Evolutionary conservation across 768 basidiomycete species (phyloP).

Genomic region (Pulveroboletus ravenelii): DNA sequence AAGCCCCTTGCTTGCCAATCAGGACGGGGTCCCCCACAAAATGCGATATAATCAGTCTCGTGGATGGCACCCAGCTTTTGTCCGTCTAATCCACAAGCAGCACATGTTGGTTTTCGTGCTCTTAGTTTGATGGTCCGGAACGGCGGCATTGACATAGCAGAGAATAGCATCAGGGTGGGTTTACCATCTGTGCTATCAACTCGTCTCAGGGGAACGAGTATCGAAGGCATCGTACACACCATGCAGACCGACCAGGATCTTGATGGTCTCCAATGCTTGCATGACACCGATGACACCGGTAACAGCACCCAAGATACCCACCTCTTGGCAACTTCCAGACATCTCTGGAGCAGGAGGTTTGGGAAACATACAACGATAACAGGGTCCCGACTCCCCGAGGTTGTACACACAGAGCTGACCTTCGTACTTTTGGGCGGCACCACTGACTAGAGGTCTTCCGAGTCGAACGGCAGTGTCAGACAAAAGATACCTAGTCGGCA

Average conservation of each 20-base stretch:
- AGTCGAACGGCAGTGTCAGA: conserved; percentile 79
- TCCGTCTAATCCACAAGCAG: conserved; percentile 63
- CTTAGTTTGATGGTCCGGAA: conserved; percentile 86
- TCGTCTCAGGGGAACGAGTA: conserved; percentile 1
- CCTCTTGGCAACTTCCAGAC: conserved; percentile 79
- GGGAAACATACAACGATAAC: conserved; percentile 68
- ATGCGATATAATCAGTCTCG: conserved; percentile 74
- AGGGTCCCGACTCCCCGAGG: conserved; percentile 65
- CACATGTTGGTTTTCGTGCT: conserved; percentile 61
- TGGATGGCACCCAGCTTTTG: conserved; percentile 43
- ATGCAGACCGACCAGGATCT: conserved; percentile 64
- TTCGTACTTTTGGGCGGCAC: conserved; percentile 84
- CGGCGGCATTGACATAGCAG: conserved; percentile 61
- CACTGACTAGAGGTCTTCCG: conserved; percentile 81
- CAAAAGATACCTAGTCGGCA: conserved; percentile 86
- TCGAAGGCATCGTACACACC: conserved; percentile 36
- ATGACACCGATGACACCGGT: conserved; percentile 86
- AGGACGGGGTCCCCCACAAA: conserved; percentile 72
- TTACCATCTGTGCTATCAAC: conserved; percentile 42
- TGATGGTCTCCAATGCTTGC: conserved; percentile 87
- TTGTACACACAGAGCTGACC: conserved; percentile 81
- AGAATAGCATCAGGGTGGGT: conserved; percentile 69
- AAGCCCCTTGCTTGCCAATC: conserved; percentile 62
- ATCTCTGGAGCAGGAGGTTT: conserved; percentile 48
- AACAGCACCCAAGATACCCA: conserved; percentile 83